These are phyloP conservation scores for Penicillium sp. DNA, from an alignment of 2,329 filamentous ascomycete species.

Conservation along the genomic window DNA sequence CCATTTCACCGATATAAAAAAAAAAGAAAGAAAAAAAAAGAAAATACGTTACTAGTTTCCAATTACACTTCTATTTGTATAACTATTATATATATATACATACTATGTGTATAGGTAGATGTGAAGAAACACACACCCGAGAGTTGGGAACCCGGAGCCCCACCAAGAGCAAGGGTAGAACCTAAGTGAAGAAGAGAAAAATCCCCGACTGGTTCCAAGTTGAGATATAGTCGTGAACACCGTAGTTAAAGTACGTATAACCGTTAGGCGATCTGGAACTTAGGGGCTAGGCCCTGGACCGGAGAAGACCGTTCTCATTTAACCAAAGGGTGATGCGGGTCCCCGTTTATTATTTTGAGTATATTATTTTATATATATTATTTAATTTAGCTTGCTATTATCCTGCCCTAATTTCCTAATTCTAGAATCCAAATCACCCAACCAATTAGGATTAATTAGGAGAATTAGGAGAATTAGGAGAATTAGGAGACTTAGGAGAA, in stretches of 20 bases:
- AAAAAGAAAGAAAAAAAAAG: no score
- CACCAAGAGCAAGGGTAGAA: constrained; percentile 18
- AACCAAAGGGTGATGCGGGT: constrained; percentile 25
- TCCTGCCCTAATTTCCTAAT: no score
- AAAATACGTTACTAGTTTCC: no score
- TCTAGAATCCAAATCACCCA: no score
- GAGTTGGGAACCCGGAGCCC: constrained; percentile 20
- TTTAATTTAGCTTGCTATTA: no score
- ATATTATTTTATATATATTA: neutral
- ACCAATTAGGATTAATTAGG: neutral
- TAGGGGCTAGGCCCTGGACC: constrained; percentile 23
- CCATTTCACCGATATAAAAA: no score
- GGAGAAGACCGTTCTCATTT: constrained; percentile 23
- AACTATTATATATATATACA: no score
- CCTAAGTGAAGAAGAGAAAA: constrained; percentile 20
- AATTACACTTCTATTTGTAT: no score
- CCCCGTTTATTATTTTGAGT: constrained; percentile 2
- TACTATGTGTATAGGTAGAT: no score
- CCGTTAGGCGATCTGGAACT: constrained; percentile 21
- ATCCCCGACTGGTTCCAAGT: constrained; percentile 24
- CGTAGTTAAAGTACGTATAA: no score
- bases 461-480: no score
- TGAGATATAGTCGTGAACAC: neutral
- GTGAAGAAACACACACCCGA: neutral
- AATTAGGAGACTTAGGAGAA: no score